Conservation (phyloP, 176 grass and related monocot species). For the Oryza australiensis region DNA sequence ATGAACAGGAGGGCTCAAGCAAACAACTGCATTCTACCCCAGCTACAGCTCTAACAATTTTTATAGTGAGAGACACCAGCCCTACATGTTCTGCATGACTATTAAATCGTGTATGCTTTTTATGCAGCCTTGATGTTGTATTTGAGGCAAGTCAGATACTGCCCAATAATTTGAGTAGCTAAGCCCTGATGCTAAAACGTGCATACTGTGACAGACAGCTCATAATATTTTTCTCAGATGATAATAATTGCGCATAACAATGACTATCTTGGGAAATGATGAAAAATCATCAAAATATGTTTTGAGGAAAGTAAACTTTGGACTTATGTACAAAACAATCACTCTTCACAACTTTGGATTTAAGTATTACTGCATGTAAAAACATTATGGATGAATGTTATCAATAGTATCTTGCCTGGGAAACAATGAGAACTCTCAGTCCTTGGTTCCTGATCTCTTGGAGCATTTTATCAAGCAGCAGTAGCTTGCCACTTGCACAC, state of each 20-base stretch:
- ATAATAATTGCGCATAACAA: slow-evolving; percentile 20
- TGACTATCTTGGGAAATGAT: background rate
- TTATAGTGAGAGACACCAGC: background rate
- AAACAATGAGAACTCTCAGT: slow-evolving; percentile 77
- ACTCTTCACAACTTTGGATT: background rate
- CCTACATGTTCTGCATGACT: background rate
- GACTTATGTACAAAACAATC: background rate
- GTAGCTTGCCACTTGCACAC: slow-evolving; percentile 79
- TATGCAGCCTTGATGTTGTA: slow-evolving; percentile 16
- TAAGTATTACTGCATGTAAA: background rate
- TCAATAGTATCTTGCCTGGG: slow-evolving; percentile 54
- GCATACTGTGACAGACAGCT: slow-evolving; percentile 18
- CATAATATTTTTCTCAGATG: background rate
- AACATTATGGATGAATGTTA: slow-evolving; percentile 24
- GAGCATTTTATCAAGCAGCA: slow-evolving; percentile 88
- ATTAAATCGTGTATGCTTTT: background rate
- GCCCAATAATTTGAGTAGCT: background rate
- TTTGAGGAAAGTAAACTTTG: background rate
- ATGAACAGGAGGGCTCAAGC: background rate
- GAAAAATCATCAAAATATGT: background rate
- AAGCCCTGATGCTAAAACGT: background rate
- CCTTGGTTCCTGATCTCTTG: slow-evolving; percentile 49
- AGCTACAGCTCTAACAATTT: background rate
- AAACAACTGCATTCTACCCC: background rate
- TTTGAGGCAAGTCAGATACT: slow-evolving; percentile 1